Conservation (phyloP, 169 alveolate genomes). For the Eimeria brunetti region DNA sequence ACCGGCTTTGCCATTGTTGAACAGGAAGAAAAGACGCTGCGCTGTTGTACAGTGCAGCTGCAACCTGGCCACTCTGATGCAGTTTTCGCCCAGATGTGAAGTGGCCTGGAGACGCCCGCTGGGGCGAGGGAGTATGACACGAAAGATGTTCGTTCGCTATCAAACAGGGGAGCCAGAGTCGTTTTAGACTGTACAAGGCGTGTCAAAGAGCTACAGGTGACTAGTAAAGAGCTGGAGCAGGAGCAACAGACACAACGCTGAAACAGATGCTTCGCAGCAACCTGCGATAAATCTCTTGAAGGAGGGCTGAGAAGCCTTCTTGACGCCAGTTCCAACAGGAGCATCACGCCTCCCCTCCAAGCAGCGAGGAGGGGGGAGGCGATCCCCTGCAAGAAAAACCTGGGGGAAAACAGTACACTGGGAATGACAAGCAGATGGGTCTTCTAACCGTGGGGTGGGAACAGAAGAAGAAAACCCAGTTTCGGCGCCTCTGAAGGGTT, state of each 20-base stretch:
- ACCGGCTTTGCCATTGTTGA: conserved; percentile 47
- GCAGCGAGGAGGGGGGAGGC: conserved; percentile 29
- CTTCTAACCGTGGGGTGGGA: conserved; percentile 61
- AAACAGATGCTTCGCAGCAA: conserved; percentile 32
- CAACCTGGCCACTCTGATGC: conserved; percentile 30
- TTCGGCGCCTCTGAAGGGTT: background rate
- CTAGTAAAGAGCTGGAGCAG: background rate
- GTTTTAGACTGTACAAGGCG: background rate
- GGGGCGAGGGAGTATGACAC: conserved; percentile 14
- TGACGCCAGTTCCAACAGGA: conserved; percentile 41
- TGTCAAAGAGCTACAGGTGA: background rate
- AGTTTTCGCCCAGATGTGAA: conserved; percentile 16
- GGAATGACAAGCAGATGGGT: conserved; percentile 24
- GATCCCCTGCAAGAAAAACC: conserved; percentile 33
- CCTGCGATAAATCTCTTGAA: background rate
- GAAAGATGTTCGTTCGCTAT: background rate
- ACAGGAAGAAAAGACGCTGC: conserved; percentile 14
- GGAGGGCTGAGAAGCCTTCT: conserved; percentile 53
- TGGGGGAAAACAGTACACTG: background rate
- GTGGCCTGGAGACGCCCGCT: background rate
- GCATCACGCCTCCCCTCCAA: conserved; percentile 68
- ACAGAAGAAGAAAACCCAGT: conserved; percentile 17
- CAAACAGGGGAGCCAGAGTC: background rate
- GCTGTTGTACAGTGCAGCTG: conserved; percentile 36
- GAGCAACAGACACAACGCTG: conserved; percentile 8